These are phyloP conservation scores for Candida namnaoensis DNA, from an alignment of 805 yeast genomes.

Conservation along the genomic window DNA sequence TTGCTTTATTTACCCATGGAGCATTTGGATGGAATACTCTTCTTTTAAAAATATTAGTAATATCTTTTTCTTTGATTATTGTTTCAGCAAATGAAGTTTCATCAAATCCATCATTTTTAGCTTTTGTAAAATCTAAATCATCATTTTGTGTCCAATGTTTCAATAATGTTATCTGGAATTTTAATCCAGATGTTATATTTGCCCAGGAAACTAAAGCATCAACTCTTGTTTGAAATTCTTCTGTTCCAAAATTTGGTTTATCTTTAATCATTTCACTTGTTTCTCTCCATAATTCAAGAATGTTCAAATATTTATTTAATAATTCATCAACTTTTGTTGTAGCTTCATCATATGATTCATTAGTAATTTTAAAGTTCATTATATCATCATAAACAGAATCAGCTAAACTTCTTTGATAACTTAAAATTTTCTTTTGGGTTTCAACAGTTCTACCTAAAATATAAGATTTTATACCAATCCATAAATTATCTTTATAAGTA, in stretches of 20 bases:
- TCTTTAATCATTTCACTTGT: conserved; percentile 70
- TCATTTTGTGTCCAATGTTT: conserved; percentile 80
- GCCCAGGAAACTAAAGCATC: conserved; percentile 84
- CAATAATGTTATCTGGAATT: conserved; percentile 50
- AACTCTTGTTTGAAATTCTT: conserved; percentile 54
- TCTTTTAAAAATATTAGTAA: conserved; percentile 60
- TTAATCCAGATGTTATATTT: conserved; percentile 62
- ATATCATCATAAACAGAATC: conserved; percentile 69
- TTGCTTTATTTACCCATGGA: conserved; percentile 79
- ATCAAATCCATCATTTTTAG: conserved; percentile 33
- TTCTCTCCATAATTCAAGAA: conserved; percentile 75
- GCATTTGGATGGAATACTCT: conserved; percentile 61
- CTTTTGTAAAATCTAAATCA: conserved; percentile 53
- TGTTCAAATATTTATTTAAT: conserved; percentile 52
- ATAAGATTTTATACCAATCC: conserved; percentile 85
- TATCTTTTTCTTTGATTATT: conserved; percentile 71
- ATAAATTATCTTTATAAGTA: conserved; percentile 60
- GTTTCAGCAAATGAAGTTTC: conserved; percentile 75
- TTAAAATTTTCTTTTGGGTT: conserved; percentile 64
- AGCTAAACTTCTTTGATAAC: conserved; percentile 62
- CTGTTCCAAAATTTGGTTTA: conserved; percentile 60
- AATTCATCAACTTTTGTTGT: conserved; percentile 24
- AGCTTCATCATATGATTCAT: conserved; percentile 39
- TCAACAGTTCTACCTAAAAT: conserved; percentile 71
- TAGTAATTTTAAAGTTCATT: conserved; percentile 43